Evolutionary conservation across 2,329 filamentous ascomycete species (phyloP).

Genomic region (Pseudofabraea citricarpa): DNA sequence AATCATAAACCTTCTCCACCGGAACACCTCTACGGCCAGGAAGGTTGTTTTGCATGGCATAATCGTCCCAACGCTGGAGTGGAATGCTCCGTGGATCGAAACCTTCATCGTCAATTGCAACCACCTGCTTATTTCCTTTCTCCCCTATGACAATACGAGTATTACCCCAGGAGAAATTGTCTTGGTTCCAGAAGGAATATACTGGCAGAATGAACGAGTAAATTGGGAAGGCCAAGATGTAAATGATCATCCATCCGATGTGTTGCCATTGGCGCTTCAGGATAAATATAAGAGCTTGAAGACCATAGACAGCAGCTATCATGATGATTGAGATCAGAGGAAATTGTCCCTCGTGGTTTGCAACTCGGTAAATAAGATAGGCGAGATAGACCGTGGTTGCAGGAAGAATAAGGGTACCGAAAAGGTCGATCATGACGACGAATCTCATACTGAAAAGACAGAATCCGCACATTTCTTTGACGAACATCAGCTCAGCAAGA

Average conservation of each 20-base stretch:
- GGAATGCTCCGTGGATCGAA: conserved; percentile 93
- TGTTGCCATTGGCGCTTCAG: conserved; percentile 98
- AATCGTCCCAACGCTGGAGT: conserved; percentile 95
- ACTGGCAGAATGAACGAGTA: conserved; percentile 87
- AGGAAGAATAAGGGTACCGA: conserved; percentile 87
- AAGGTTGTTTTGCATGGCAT: conserved; percentile 78
- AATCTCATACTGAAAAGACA: conserved; percentile 99
- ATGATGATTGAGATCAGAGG: conserved; percentile 85
- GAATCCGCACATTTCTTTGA: conserved; percentile 96
- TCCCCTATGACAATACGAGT: conserved; percentile 96
- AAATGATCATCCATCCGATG: conserved; percentile 99
- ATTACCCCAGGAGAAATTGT: conserved; percentile 98
- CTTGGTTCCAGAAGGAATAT: conserved; percentile 99
- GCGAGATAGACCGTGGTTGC: conserved; percentile 82
- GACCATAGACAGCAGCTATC: conserved; percentile 86
- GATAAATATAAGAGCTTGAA: conserved; percentile 94
- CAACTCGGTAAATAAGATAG: conserved; percentile 80
- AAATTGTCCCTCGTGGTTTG: conserved; percentile 66
- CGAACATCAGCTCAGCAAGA: conserved; percentile 79
- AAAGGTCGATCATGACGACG: conserved; percentile 89
- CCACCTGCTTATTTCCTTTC: conserved; percentile 83
- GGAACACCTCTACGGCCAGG: conserved; percentile 79
- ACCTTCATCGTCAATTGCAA: conserved; percentile 77
- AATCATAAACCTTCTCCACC: conserved; percentile 60
- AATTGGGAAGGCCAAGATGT: conserved; percentile 90